These are phyloP conservation scores for Tolypocladium pustulatum DNA, from an alignment of 2,329 filamentous ascomycete genomes.

Conservation along the genomic window DNA sequence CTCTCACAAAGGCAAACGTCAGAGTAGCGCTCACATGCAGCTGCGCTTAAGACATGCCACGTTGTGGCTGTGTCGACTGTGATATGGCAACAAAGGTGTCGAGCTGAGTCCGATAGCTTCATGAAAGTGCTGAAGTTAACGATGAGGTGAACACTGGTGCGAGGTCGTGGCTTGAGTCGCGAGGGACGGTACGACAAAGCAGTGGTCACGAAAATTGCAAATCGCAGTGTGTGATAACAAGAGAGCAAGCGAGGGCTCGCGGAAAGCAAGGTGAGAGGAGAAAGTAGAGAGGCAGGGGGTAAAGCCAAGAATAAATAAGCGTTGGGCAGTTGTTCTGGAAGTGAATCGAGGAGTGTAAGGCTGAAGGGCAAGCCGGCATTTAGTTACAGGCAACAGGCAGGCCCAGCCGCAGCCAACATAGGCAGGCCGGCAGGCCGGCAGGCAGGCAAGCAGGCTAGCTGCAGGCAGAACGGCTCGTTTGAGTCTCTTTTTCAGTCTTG, in stretches of 20 bases:
- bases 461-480: not conserved
- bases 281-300: not conserved
- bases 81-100: not conserved
- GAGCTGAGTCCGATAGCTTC: not conserved
- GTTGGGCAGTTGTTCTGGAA: not conserved
- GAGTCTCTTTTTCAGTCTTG: not conserved
- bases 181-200: not conserved
- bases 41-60: not conserved
- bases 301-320: not conserved
- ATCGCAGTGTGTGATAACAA: too few species aligned
- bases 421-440: not conserved
- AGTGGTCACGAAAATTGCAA: not conserved
- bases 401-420: not conserved
- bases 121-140: not conserved
- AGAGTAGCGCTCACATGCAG: not conserved
- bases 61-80: not conserved
- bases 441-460: too few species aligned
- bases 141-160: not conserved
- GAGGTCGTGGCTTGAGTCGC: not conserved
- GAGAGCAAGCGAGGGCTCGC: not conserved
- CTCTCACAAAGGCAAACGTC: not conserved
- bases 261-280: not conserved
- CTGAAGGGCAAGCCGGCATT: not conserved
- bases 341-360: not conserved
- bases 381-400: not conserved